Percentiles rank a stretch among this genome's conserved stretches.
phyloP scores from a whole-genome alignment of 2,329 filamentous ascomycete species.

The Penicillium sp. region DNA sequence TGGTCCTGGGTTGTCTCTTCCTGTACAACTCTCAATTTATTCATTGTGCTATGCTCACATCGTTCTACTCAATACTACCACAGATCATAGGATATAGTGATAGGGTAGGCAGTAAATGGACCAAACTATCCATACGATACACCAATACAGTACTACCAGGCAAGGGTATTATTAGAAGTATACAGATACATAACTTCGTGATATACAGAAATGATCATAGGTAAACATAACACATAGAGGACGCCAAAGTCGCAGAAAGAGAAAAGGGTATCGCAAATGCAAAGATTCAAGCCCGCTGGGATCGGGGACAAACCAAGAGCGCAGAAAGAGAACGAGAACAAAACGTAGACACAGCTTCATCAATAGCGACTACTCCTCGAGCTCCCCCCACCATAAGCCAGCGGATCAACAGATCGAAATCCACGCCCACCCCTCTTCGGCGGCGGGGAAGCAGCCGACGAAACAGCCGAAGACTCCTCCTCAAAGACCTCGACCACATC shows the following conservation, averaged over 20 bases:
- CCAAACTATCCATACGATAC: no score
- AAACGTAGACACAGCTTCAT: neutral
- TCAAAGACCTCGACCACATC: constrained; percentile 65
- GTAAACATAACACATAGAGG: constrained; percentile 1
- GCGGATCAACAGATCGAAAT: constrained; percentile 48
- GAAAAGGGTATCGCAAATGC: constrained; percentile 26
- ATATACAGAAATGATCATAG: neutral
- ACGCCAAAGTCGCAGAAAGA: neutral
- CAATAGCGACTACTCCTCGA: constrained; percentile 22
- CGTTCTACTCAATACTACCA: neutral
- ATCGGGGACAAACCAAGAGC: no score
- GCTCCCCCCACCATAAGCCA: constrained; percentile 42
- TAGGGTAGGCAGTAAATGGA: neutral
- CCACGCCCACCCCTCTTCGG: constrained; percentile 40
- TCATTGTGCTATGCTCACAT: neutral
- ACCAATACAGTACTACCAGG: no score
- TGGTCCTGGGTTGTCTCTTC: constrained; percentile 1
- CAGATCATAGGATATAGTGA: neutral
- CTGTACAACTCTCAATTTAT: constrained; percentile 12
- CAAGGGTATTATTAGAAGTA: no score
- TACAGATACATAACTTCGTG: neutral
- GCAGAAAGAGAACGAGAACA: neutral
- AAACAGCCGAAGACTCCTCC: constrained; percentile 47
- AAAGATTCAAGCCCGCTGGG: neutral
- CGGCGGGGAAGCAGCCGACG: constrained; percentile 39